Base-by-base conservation (phyloP, 257 asterid species). In the Thymus quinquecostatus region DNA sequence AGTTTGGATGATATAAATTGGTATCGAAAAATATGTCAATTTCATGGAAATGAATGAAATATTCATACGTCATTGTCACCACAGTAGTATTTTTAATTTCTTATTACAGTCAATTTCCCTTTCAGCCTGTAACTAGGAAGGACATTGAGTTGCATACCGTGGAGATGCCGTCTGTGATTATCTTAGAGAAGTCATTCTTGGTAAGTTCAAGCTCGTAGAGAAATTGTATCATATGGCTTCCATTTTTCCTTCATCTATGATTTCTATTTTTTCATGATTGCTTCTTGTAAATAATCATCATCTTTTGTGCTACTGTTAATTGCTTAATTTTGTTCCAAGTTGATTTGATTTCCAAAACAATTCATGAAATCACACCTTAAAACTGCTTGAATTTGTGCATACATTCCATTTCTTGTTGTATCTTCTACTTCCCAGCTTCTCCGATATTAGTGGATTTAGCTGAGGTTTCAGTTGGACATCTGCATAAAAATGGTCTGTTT, bases 111-210 rank as follows among this genome's bases (percentile, higher is more conserved):
- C 43, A 67, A 54, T 63, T 69, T 67, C 60, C 38, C 59, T 45
- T 76, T 81, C 91, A 94, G 99, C 93, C 98, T 62, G 85, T 94
- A 58, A 76, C 82, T 57, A 89, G 78, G 77, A 86, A 87, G 86
- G 98, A 91, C 69, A 82, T 94, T 62, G 99, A 89, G 77, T 77
- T 94, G 84, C 87, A 78, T 55, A 86, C 88, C 34, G 77, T 77
- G 82, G 99, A 89, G 79, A 81, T 92, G 50, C 98, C 99, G 10
- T 84, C 95, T 11, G 73, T 78, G 77, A 89, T 91, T 66, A 81
- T 89, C 66, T 56, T 89, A 76, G 97, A 88, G 80, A 90, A 86
- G 76, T 96, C 98, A 60, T 94, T 94, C 81, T 29, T 78, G 90
- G 99, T 94, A 88, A 82, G 72, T 7, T 55, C 68, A 43, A 47